phyloP scores from a whole-genome alignment of 306 rosid species.

The Cicer judaicum region DNA sequence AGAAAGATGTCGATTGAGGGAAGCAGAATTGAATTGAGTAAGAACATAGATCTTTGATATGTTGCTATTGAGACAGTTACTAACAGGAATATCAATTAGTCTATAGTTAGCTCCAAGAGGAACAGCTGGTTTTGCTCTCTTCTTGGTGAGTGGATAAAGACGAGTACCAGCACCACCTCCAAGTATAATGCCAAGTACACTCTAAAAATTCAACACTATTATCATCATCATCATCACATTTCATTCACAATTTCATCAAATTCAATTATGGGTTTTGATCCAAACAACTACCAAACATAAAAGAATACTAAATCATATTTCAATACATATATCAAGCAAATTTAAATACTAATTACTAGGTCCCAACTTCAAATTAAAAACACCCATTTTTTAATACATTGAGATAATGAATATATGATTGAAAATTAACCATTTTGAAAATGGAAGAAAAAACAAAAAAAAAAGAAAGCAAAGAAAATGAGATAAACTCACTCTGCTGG shows the following conservation, averaged over 20 bases:
- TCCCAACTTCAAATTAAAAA: not conserved
- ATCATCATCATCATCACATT: slow-evolving; percentile 16
- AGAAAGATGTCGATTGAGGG: slow-evolving; percentile 94
- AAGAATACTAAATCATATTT: too few relatives aligned
- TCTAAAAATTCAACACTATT: slow-evolving; percentile 47
- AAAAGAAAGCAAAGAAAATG: not conserved
- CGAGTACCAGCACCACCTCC: slow-evolving; percentile 99
- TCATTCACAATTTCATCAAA: slow-evolving; percentile 18
- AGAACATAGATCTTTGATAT: slow-evolving; percentile 93
- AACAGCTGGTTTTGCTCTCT: slow-evolving; percentile 98
- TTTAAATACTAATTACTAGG: not conserved
- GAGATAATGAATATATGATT: slow-evolving; percentile 5
- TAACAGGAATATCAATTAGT: slow-evolving; percentile 95
- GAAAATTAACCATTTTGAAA: not conserved
- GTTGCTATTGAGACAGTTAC: slow-evolving; percentile 95
- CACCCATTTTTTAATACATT: not conserved
- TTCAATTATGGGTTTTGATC: not conserved
- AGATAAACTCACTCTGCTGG: slow-evolving; percentile 74
- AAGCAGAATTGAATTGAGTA: slow-evolving; percentile 96
- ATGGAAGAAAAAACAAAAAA: not conserved
- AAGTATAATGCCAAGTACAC: slow-evolving; percentile 91
- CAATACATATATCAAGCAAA: not conserved
- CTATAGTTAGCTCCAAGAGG: slow-evolving; percentile 98
- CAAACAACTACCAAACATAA: too few relatives aligned
- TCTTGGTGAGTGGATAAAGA: slow-evolving; percentile 91